These are phyloP conservation scores for Pilobolus umbonatus DNA, from an alignment of 192 early-diverging fungal species.

Conservation along the genomic window DNA sequence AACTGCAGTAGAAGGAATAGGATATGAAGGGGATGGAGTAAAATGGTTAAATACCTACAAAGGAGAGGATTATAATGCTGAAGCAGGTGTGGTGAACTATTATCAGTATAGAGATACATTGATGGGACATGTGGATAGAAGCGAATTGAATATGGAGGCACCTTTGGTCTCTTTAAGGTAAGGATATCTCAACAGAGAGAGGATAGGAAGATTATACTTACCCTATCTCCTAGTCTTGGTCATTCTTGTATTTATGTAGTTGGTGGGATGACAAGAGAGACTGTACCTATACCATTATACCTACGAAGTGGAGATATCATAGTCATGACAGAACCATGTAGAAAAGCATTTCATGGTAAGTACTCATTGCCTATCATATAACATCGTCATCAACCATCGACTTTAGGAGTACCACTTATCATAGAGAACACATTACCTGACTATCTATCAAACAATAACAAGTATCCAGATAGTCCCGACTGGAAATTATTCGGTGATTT, in stretches of 20 bases:
- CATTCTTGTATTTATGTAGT: constrained; percentile 78
- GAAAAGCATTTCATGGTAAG: constrained; percentile 79
- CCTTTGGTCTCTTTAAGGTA: constrained; percentile 78
- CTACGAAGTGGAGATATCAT: constrained; percentile 84
- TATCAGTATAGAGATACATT: constrained; percentile 79
- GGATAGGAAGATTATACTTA: not conserved
- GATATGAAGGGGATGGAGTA: constrained; percentile 15
- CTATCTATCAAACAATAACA: not conserved
- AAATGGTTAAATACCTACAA: constrained; percentile 50
- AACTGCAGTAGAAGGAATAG: constrained; percentile 48
- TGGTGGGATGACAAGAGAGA: constrained; percentile 69
- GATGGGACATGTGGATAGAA: constrained; percentile 91
- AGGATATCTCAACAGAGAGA: constrained; percentile 1
- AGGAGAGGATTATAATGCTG: constrained; percentile 55
- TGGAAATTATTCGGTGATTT: constrained; percentile 68
- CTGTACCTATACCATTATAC: constrained; percentile 60
- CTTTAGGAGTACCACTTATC: constrained; percentile 25
- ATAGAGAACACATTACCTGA: constrained; percentile 20
- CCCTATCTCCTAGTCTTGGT: constrained; percentile 66
- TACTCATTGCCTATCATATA: not conserved
- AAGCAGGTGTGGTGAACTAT: constrained; percentile 94
- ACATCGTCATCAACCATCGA: not conserved
- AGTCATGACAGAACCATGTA: constrained; percentile 78
- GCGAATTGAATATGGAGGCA: constrained; percentile 80
- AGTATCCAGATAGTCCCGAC: constrained; percentile 26